Base-by-base conservation (phyloP, 2,329 filamentous ascomycete genomes). In the Corynespora cassiicola region DNA sequence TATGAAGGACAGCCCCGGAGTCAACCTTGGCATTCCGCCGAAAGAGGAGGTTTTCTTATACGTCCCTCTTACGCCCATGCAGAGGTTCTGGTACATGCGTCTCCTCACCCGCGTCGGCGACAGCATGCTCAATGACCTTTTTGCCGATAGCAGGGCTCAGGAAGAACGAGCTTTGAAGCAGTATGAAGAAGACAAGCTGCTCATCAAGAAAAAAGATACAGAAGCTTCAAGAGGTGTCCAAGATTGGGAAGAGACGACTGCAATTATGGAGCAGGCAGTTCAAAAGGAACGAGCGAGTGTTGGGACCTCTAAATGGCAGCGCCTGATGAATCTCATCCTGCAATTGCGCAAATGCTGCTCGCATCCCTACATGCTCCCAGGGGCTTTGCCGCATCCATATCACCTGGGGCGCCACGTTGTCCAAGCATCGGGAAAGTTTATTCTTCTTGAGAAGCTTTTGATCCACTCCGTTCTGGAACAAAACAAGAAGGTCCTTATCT, bases 221-320 rank as follows among this genome's bases (percentile, higher is more conserved):
- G 27, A 53, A 16, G 44, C 46, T 14, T n/a, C n/a, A n/a, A n/a
- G n/a, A n/a, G n/a, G n/a, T n/a, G n/a, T n/a, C n/a, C n/a, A n/a
- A n/a, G 36, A 31, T 5, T 80, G 77, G 77, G 69, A 71, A 8
- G 43, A 95, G 95, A 73, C 92, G 86, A 74, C 91, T 91, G 68
- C 87, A 91, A 84, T 97, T 94, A 77, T 97, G 90, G 79, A 91
- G 88, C 69, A 96, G 92, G 73, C 96, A 87, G 39, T 88, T 2
- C 49, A 62, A 7, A 63, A 69, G 8, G 67, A 71, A 37, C 56
- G 66, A 17, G 54, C 56, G 14, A 51, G 51, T 14, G 50, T 41
- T 5, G 27, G 50, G 3, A 68, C 62, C 36, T 65, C 61, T 4
- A 66, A 70, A 3, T 79, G 75, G 75, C 66, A 69, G 26, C 75